These are phyloP conservation scores for Puccinia coronata DNA, from an alignment of 1,284 basidiomycete species.

Conservation along the genomic window DNA sequence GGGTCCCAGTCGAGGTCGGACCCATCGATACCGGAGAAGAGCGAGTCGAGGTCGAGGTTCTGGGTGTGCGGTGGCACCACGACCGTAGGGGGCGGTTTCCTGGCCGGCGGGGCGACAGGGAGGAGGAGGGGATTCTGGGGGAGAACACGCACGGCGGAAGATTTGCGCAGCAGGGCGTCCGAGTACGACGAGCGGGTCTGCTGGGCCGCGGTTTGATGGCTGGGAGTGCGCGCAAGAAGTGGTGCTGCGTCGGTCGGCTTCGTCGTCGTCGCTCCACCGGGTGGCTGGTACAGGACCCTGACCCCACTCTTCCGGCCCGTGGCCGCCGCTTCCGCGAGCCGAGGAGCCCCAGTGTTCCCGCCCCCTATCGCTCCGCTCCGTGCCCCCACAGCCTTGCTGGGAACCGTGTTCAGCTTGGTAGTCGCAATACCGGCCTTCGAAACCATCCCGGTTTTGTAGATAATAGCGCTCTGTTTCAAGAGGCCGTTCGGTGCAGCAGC, in stretches of 20 bases:
- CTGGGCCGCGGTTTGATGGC: not conserved
- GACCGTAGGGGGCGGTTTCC: not conserved
- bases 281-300: too few species aligned
- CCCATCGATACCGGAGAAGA: not conserved
- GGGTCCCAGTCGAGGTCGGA: slow-evolving; percentile 11
- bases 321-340: too few species aligned
- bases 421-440: not conserved
- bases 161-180: not conserved
- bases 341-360: too few species aligned
- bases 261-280: not conserved
- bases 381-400: not conserved
- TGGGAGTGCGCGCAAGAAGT: too few species aligned
- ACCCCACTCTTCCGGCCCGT: too few species aligned
- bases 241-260: not conserved
- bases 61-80: not conserved
- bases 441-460: not conserved
- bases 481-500: not conserved
- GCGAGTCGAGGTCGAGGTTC: not conserved
- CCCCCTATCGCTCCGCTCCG: not conserved
- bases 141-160: not conserved
- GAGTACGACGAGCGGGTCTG: not conserved
- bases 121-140: not conserved
- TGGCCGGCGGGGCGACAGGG: not conserved
- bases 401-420: not conserved
- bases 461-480: not conserved